Percentiles rank a stretch among this genome's conserved stretches.
These are phyloP conservation scores for Chalaropsis thielavioides DNA, from an alignment of 2,329 filamentous ascomycete genomes.

Conservation along the genomic window DNA sequence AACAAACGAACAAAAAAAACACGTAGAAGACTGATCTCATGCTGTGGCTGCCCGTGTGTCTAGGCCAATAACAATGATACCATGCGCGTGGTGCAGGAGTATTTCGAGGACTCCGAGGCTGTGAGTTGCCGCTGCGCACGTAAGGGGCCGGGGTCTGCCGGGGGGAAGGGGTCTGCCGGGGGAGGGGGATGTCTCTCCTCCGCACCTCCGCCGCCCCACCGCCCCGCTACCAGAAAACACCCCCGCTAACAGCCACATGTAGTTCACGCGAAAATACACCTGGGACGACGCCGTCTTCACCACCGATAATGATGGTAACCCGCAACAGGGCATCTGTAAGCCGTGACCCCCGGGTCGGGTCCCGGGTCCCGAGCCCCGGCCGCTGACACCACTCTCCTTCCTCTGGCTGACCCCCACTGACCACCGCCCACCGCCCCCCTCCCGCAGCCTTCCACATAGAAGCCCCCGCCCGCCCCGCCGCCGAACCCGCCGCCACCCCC, in stretches of 20 bases:
- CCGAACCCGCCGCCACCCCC: constrained; percentile 30
- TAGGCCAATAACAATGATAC: constrained; percentile 12
- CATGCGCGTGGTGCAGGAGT: constrained; percentile 15
- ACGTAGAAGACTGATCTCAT: not conserved
- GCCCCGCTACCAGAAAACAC: not conserved
- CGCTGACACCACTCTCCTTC: too few species aligned
- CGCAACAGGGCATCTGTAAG: constrained; percentile 9
- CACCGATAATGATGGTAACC: constrained; percentile 37
- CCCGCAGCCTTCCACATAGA: constrained; percentile 41
- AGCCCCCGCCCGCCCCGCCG: constrained; percentile 26
- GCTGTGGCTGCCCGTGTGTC: not conserved
- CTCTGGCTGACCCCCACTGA: not conserved
- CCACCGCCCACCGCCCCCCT: constrained; percentile 19
- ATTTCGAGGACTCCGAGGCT: constrained; percentile 12
- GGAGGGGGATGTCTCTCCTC: too few species aligned
- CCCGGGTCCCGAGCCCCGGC: too few species aligned
- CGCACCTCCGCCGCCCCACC: not conserved
- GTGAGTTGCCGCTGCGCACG: not conserved
- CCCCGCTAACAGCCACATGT: not conserved
- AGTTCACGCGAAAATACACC: constrained; percentile 36
- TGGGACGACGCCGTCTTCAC: constrained; percentile 44
- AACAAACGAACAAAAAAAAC: not conserved
- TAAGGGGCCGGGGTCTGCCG: too few species aligned
- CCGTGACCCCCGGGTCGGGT: too few species aligned
- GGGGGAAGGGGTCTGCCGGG: too few species aligned